Evolutionary conservation across 2,329 filamentous ascomycete species (phyloP).

Genomic region (Hypoxylon sp.): DNA sequence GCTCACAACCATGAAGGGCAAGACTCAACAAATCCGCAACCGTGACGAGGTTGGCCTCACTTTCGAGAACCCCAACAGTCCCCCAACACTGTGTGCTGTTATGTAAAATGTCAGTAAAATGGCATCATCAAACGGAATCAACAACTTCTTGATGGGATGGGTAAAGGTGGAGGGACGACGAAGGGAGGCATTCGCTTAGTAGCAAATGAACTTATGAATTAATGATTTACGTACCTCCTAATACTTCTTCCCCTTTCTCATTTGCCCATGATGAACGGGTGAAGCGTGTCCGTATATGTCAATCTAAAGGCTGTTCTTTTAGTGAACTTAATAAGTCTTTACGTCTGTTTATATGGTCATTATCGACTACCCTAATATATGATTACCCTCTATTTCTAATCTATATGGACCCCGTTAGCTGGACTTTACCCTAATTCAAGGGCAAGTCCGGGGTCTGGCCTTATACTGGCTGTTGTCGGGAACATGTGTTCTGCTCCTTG

Average conservation of each 20-base stretch:
- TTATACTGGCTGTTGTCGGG: not conserved
- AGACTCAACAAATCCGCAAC: constrained; percentile 34
- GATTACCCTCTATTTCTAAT: not conserved
- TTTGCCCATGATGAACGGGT: no score
- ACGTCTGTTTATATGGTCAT: not conserved
- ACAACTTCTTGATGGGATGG: not conserved
- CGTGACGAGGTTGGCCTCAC: constrained; percentile 30
- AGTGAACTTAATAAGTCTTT: not conserved
- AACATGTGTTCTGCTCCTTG: not conserved
- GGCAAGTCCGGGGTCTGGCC: not conserved
- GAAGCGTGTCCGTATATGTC: not conserved
- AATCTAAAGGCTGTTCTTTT: not conserved
- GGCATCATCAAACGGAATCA: not conserved
- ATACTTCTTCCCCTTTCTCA: not conserved
- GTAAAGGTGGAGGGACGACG: not conserved
- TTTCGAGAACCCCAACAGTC: constrained; percentile 5
- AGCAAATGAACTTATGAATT: constrained; percentile 3
- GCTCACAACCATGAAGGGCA: constrained; percentile 31
- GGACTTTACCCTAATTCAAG: not conserved
- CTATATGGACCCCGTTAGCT: not conserved
- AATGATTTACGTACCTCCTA: constrained; percentile 1
- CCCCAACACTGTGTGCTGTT: constrained; percentile 31
- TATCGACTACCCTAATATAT: not conserved
- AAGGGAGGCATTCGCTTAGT: not conserved
- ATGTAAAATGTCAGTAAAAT: constrained; percentile 24